Evolutionary conservation across 768 basidiomycete genomes (phyloP).

Genomic region (Pleurotus tuoliensis): DNA sequence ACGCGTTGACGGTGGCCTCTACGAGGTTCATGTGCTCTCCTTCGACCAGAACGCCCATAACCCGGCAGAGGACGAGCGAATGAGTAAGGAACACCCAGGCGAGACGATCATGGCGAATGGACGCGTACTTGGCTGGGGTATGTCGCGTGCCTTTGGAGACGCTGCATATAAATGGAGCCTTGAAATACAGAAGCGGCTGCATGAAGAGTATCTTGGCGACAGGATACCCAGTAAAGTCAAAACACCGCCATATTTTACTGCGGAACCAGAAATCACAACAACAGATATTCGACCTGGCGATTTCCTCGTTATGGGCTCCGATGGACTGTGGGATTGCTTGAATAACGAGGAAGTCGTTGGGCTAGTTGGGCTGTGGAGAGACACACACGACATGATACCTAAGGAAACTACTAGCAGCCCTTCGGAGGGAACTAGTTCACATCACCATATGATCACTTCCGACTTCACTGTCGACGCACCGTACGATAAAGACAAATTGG

Average conservation of each 20-base stretch:
- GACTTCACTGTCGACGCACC: background rate
- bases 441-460: slow-evolving; percentile 2
- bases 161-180: slow-evolving; percentile 40
- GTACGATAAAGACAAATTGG: background rate
- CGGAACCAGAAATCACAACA: slow-evolving; percentile 47
- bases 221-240: slow-evolving; percentile 24
- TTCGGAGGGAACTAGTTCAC: background rate
- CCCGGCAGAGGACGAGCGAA: slow-evolving; percentile 31
- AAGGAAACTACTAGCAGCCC: background rate
- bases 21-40: slow-evolving; percentile 37
- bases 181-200: slow-evolving; percentile 31
- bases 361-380: slow-evolving; percentile 35
- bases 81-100: slow-evolving; percentile 33
- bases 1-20: slow-evolving; percentile 25
- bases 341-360: slow-evolving; percentile 53
- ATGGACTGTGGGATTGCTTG: slow-evolving; percentile 55
- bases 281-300: slow-evolving; percentile 41
- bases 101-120: slow-evolving; percentile 32
- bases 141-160: slow-evolving; percentile 43
- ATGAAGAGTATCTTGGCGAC: slow-evolving; percentile 29
- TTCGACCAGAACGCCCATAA: slow-evolving; percentile 38
- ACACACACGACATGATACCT: background rate
- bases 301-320: slow-evolving; percentile 51
- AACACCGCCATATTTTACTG: slow-evolving; percentile 56
- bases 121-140: slow-evolving; percentile 36